Percentiles rank a stretch among this genome's conserved stretches.
Conservation (phyloP, 2,329 filamentous ascomycete genomes). For the Sporothrix sp. region DNA sequence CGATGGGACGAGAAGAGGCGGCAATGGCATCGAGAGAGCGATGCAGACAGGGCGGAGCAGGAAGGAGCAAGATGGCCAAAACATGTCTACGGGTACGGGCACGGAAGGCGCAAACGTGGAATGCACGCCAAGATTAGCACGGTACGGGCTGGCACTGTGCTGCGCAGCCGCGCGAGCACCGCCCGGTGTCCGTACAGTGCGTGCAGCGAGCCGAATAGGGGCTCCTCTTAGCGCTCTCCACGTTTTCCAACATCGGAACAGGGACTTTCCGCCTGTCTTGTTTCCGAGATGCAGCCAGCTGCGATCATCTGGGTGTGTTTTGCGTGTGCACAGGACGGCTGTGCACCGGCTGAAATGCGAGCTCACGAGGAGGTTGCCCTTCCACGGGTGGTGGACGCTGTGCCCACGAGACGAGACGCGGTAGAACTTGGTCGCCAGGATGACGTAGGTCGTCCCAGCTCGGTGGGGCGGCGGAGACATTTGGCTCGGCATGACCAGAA, state of each 20-base stretch:
- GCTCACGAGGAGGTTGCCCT: too few species aligned
- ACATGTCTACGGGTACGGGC: neutral
- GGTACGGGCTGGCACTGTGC: neutral
- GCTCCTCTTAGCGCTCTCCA: conserved; percentile 12
- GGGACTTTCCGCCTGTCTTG: too few species aligned
- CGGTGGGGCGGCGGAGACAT: too few species aligned
- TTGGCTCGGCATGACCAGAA: too few species aligned
- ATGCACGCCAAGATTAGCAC: conserved; percentile 9
- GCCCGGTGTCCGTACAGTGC: neutral
- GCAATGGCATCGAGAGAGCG: neutral
- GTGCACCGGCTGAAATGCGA: too few species aligned
- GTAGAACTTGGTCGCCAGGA: too few species aligned
- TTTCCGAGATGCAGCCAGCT: neutral
- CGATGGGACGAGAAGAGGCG: neutral
- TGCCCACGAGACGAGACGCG: too few species aligned
- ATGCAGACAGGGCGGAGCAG: neutral
- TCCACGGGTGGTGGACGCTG: too few species aligned
- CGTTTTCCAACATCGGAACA: neutral
- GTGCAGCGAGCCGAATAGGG: conserved; percentile 7
- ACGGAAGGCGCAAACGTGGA: neutral
- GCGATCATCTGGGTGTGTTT: neutral
- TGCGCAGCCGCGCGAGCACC: neutral
- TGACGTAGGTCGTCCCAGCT: conserved; percentile 6
- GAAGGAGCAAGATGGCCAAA: neutral
- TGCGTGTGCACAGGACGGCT: too few species aligned